Conservation (phyloP, 2,329 filamentous ascomycete species). For the Scedosporium boydii region DNA sequence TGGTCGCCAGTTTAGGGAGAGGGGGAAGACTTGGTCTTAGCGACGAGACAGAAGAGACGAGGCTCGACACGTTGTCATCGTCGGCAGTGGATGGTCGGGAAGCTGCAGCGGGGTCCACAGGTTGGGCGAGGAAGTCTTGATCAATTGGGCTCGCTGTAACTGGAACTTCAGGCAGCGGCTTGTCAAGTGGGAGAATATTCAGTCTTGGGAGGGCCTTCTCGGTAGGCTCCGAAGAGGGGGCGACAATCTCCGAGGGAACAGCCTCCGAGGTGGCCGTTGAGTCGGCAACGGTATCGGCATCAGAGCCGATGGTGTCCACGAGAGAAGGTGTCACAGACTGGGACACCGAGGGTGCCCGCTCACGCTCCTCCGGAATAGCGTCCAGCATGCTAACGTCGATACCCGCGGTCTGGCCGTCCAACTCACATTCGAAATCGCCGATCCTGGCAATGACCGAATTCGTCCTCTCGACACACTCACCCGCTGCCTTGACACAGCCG, state of each 20-base stretch:
- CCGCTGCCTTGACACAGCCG: constrained; percentile 78
- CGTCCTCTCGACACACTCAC: constrained; percentile 82
- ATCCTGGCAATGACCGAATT: constrained; percentile 79
- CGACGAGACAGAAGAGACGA: constrained; percentile 37
- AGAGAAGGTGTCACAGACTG: constrained; percentile 21
- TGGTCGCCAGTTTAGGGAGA: constrained; percentile 47
- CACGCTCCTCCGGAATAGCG: constrained; percentile 20
- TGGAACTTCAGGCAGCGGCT: constrained; percentile 59
- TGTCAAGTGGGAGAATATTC: constrained; percentile 45
- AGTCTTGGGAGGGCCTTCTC: constrained; percentile 15
- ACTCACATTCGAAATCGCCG: constrained; percentile 83
- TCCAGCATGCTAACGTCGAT: constrained; percentile 46
- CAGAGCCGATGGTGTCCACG: constrained; percentile 22
- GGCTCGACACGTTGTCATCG: constrained; percentile 31
- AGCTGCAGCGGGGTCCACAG: constrained; percentile 20
- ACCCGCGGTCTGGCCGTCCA: constrained; percentile 44
- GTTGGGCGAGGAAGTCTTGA: constrained; percentile 10
- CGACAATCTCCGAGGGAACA: constrained; percentile 13
- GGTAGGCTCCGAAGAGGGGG: constrained; percentile 9
- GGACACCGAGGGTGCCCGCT: background rate
- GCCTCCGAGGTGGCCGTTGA: constrained; percentile 27
- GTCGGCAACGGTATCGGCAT: constrained; percentile 27
- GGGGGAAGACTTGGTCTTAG: constrained; percentile 41
- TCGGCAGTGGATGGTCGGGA: constrained; percentile 33
- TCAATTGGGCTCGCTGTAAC: constrained; percentile 35